Base-by-base conservation (phyloP, 2,329 filamentous ascomycete species). In the Xylariales sp. region DNA sequence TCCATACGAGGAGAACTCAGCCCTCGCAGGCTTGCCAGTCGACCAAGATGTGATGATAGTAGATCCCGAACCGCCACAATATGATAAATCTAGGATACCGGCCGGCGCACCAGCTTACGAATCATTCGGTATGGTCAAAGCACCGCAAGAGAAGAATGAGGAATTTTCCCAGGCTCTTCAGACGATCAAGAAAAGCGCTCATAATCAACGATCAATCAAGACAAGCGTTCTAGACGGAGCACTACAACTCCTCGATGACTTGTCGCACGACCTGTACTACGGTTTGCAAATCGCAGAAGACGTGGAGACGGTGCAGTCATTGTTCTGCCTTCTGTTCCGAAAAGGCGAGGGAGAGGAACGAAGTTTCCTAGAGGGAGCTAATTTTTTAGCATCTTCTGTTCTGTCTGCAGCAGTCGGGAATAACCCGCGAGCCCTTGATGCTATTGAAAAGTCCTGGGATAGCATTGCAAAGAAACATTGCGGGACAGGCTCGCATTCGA, bases 201-300 rank as follows among this genome's bases (percentile, higher is more conserved):
- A 69, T 23, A 72, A 48, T 64, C 69, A 57, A 70, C 76, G 69
- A 55, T 72, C 70, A n/a, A 58, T 61, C 5, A 68, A 74, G 23
- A 66, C 68, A 9, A 58, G 71, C 18, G 77, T 75, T 3, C 80
- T 88, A 14, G 83, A 86, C 48, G 79, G 80, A 10, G 86, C 86
- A 0, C 81, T 92, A 7, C 83, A 86, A 41, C 82, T 82, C 41
- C 83, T 92, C n/a, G 83, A 86, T 68, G 89, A 91, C 6, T 80
- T 91, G 34, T 86, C 89, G 0, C 89, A 91, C 77, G 90, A 91
- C 77, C 87, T 91, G 69, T 91, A 90, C 80, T 92, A 91, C 77
- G 90, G 90, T 9, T 80, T 89, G 18, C 87, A 90, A 76, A 84
- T 91, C 65, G 82, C 85, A 28, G 85, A 88, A 75, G 85, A 90